A percentile compares a stretch with the other conserved stretches of the same genome.
These are phyloP conservation scores for Zygosaccharomyces lentus DNA, from an alignment of 805 yeast species.

Conservation along the genomic window DNA sequence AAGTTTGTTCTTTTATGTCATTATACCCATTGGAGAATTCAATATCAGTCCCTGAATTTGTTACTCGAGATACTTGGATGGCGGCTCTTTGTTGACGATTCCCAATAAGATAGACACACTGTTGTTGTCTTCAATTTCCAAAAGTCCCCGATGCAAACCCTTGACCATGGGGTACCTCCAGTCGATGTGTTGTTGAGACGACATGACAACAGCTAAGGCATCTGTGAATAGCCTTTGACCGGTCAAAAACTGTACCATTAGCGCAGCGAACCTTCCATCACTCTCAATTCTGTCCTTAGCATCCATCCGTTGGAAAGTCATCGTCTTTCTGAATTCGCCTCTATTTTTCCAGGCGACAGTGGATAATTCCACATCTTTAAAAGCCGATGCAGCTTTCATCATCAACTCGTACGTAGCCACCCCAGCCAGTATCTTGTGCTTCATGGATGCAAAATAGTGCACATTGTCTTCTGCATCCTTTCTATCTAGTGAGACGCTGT, in stretches of 20 bases:
- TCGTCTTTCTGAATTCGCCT: conserved; percentile 62
- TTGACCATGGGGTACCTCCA: conserved; percentile 58
- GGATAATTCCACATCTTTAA: conserved; percentile 54
- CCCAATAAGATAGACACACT: conserved; percentile 31
- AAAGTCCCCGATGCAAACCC: conserved; percentile 39
- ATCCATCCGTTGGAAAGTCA: conserved; percentile 49
- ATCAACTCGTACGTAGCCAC: conserved; percentile 56
- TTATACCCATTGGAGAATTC: too few relatives aligned
- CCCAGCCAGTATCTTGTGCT: conserved; percentile 38
- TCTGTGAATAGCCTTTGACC: conserved; percentile 55
- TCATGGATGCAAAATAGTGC: conserved; percentile 15
- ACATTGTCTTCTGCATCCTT: neutral
- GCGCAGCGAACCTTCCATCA: conserved; percentile 53
- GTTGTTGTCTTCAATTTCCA: conserved; percentile 42
- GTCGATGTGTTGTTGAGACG: conserved; percentile 62
- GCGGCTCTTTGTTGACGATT: conserved; percentile 33
- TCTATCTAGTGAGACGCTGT: neutral
- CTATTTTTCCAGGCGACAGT: conserved; percentile 72
- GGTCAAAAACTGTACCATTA: conserved; percentile 60
- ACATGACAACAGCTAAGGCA: conserved; percentile 61
- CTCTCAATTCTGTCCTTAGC: conserved; percentile 36
- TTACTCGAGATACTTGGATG: conserved; percentile 17
- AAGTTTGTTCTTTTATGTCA: conserved; percentile 8
- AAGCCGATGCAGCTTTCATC: conserved; percentile 59
- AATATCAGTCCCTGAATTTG: too few relatives aligned